Conservation (phyloP, 768 basidiomycete species). For the Collybia sordida region DNA sequence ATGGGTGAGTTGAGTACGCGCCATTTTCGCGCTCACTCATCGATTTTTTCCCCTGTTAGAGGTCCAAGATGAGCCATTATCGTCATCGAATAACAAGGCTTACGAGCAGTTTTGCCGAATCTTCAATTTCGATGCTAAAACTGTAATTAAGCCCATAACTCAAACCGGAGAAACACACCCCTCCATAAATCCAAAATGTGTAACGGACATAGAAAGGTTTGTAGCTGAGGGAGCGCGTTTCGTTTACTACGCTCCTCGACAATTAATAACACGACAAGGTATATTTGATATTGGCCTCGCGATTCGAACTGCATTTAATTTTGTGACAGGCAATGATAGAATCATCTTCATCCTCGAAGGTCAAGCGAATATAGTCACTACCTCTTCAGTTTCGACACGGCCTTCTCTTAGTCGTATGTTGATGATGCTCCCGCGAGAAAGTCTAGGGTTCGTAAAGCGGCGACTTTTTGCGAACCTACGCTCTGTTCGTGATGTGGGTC, state of each 20-base stretch:
- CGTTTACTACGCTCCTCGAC: not conserved
- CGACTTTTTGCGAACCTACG: not conserved
- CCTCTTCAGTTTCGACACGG: not conserved
- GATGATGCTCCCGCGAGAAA: not conserved
- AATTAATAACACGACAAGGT: not conserved
- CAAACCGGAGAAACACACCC: too few species aligned
- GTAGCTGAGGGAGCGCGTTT: not conserved
- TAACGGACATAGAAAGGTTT: not conserved
- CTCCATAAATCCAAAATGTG: not conserved
- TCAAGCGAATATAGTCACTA: not conserved
- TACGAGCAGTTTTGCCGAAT: too few species aligned
- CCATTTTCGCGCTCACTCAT: too few species aligned
- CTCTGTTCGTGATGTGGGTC: not conserved
- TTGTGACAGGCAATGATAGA: not conserved
- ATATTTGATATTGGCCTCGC: too few species aligned
- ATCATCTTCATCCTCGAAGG: not conserved
- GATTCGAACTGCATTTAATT: too few species aligned
- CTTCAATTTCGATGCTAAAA: too few species aligned
- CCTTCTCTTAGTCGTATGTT: not conserved
- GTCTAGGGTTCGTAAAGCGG: not conserved
- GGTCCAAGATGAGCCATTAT: too few species aligned
- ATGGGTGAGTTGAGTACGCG: not conserved
- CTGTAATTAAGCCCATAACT: too few species aligned
- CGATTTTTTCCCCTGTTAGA: too few species aligned
- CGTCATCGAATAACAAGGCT: too few species aligned